Base-by-base conservation (phyloP, 2,329 filamentous ascomycete species). In the Verticillium nonalfalfae region DNA sequence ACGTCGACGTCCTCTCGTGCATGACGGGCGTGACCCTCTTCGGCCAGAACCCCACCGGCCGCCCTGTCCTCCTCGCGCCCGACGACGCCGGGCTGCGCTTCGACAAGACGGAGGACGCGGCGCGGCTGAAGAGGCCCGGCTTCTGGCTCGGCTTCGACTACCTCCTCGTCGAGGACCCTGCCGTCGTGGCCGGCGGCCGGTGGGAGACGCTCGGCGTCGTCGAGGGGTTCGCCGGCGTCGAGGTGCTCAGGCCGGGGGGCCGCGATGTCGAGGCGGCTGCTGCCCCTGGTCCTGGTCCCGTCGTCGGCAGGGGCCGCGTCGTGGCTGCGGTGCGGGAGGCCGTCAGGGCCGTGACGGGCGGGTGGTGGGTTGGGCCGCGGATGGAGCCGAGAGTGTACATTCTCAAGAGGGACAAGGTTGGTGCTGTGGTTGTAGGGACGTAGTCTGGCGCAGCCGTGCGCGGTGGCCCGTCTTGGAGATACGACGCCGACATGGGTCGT, bases 11-110 rank as follows among this genome's bases (percentile, higher is more conserved):
- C 13, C 76, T 87, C 11, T 83, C 84, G 57, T 67, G 87, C 76
- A 90, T 90, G 87, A 90, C 87, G 35, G 87, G 87, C 59, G 81
- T 89, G 10, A 88, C 87, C 3, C 83, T 87, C 59, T 90, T 90
- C 66, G 81, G 83, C 18, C 81, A 85, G 65, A 79, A 82, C 59
- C 74, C 73, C 18, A 64, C 66, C 59, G 73, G 74, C 56, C 66
- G 73, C 10, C 72, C 76, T 11, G 15, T 57, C 13, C 66, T 79
- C 58, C 72, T 73, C n/a, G 69, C 72, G 59, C 61, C 61, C 62
- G 55, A 62, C 57, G 61, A 58, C 60, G 62, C 60, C 35, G 54
- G 36, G 26, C 31, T 31, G 59, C 59, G 77, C 9, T 67, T 75
- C 7, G 86, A 90, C 73, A 89, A 88, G 74, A 88, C 86, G 0